Evolutionary conservation across 2,329 filamentous ascomycete species (phyloP).

Genomic region (Penicillium sp.): DNA sequence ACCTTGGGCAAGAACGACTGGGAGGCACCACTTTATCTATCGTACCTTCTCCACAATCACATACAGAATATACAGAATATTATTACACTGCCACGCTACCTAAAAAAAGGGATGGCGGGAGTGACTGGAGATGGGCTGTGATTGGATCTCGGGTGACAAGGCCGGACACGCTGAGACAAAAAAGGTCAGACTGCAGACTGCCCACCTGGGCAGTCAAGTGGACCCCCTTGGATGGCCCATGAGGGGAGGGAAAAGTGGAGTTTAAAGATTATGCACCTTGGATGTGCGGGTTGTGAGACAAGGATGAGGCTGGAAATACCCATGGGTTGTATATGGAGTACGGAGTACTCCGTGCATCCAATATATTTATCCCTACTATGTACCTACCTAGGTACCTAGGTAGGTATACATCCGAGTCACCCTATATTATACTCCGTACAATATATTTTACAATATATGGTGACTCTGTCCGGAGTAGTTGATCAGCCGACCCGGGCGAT

Average conservation of each 20-base stretch:
- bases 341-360: too few species aligned
- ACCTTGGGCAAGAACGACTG: background rate
- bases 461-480: background rate
- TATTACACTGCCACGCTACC: constrained; percentile 3
- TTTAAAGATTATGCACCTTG: background rate
- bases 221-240: background rate
- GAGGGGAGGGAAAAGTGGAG: background rate
- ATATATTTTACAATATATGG: background rate
- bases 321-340: background rate
- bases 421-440: too few species aligned
- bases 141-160: constrained; percentile 3
- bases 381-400: too few species aligned
- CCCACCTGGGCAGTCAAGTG: background rate
- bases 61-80: background rate
- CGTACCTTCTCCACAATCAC: background rate
- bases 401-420: too few species aligned
- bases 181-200: background rate
- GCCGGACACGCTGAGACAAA: constrained; percentile 5
- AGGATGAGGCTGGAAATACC: background rate
- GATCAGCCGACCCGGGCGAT: background rate
- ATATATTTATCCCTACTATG: too few species aligned
- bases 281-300: background rate
- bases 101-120: constrained; percentile 12
- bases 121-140: background rate
- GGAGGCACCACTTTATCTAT: constrained; percentile 1